Percentiles rank a stretch among this genome's conserved stretches.
phyloP scores from a whole-genome alignment of 768 basidiomycete genomes.

The Calocybe gangraenosa region DNA sequence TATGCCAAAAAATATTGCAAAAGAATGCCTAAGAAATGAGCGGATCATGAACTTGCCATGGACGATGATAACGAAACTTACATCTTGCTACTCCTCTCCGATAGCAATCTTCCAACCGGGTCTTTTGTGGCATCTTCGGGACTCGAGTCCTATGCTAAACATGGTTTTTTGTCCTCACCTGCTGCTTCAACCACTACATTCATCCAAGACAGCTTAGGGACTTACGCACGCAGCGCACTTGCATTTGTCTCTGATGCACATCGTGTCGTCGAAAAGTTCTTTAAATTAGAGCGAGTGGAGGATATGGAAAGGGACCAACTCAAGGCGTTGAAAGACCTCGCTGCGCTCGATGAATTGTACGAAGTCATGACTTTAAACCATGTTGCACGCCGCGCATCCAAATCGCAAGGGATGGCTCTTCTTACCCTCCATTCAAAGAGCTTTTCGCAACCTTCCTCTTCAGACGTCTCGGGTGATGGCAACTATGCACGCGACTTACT shows the following conservation, averaged over 20 bases:
- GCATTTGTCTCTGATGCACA: slow-evolving; percentile 80
- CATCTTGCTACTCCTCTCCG: slow-evolving; percentile 74
- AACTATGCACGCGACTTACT: slow-evolving; percentile 40
- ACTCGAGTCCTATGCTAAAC: slow-evolving; percentile 84
- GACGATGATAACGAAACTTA: slow-evolving; percentile 51
- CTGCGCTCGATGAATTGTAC: slow-evolving; percentile 68
- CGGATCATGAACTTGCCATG: no score
- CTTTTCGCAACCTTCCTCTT: slow-evolving; percentile 53
- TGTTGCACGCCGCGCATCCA: slow-evolving; percentile 81
- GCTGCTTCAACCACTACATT: slow-evolving; percentile 48
- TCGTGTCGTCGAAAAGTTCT: slow-evolving; percentile 28
- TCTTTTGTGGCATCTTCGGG: slow-evolving; percentile 95
- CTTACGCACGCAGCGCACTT: slow-evolving; percentile 74
- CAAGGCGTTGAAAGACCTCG: slow-evolving; percentile 38
- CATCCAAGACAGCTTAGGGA: slow-evolving; percentile 64
- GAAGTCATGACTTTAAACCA: slow-evolving; percentile 89
- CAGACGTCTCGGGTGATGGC: slow-evolving; percentile 20
- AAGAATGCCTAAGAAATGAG: no score
- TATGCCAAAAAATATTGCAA: no score
- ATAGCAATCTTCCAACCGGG: slow-evolving; percentile 95
- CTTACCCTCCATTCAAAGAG: slow-evolving; percentile 85
- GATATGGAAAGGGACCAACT: slow-evolving; percentile 15
- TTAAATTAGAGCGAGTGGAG: slow-evolving; percentile 11
- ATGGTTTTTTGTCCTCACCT: slow-evolving; percentile 59
- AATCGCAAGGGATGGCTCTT: slow-evolving; percentile 88